phyloP scores from a whole-genome alignment of 768 basidiomycete genomes.

The Panaeolus papilionaceus region DNA sequence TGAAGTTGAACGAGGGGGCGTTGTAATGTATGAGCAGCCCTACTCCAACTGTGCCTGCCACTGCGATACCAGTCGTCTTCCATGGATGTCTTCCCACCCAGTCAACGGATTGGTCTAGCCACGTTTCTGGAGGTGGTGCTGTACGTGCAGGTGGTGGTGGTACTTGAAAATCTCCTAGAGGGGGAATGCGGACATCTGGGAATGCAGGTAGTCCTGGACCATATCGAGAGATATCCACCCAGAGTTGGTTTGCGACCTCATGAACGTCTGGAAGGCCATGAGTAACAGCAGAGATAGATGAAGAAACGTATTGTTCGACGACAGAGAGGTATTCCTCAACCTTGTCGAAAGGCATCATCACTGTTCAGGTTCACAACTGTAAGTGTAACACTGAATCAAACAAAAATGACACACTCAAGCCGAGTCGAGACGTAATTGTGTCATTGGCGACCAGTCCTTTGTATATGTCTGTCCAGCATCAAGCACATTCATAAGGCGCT shows the following conservation, averaged over 20 bases:
- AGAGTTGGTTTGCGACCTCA: slow-evolving; percentile 71
- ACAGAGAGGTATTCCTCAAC: slow-evolving; percentile 75
- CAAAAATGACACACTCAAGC: neutral
- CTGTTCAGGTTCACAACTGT: slow-evolving; percentile 18
- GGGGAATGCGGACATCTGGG: slow-evolving; percentile 60
- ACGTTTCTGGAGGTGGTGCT: slow-evolving; percentile 52
- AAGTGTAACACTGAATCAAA: neutral
- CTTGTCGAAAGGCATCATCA: slow-evolving; percentile 59
- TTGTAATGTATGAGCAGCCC: slow-evolving; percentile 68
- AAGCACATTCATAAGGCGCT: slow-evolving; percentile 52
- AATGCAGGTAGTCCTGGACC: slow-evolving; percentile 70
- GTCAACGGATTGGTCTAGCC: slow-evolving; percentile 50
- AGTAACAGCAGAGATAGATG: slow-evolving; percentile 60
- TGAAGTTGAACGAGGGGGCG: slow-evolving; percentile 35
- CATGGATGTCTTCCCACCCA: slow-evolving; percentile 69
- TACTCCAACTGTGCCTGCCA: slow-evolving; percentile 60
- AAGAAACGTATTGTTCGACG: slow-evolving; percentile 65
- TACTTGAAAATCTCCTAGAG: slow-evolving; percentile 74
- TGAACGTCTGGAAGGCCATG: slow-evolving; percentile 68
- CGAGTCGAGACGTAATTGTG: neutral
- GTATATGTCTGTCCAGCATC: neutral
- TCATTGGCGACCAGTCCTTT: neutral
- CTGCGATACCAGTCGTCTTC: slow-evolving; percentile 58
- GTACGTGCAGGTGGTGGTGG: slow-evolving; percentile 67
- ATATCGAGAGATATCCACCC: slow-evolving; percentile 82